Base-by-base conservation (phyloP, 129 eudicot genomes). In the Tagetes patula region DNA sequence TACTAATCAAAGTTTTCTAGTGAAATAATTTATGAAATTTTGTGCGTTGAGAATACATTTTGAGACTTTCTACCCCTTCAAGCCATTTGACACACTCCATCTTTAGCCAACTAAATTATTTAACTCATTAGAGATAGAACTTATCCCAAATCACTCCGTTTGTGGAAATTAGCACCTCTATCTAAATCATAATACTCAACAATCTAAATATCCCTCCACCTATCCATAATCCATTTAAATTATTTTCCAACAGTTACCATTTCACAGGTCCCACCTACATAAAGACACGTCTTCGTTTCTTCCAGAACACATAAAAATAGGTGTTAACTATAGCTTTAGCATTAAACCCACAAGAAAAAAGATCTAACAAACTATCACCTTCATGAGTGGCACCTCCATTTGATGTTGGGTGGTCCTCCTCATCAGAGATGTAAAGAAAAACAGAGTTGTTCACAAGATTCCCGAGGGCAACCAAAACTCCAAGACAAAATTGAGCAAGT, bases 401-500 rank as follows among this genome's bases (percentile, higher is more conserved):
- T 41, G 77, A 13, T 2, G 76, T 50, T 43, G 45, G 73, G 46
- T 50, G 75, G 53, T 70, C 85, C 69, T 63, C 82, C 69, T 63
- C 79, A 59, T 81, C 85, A 32, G 85, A 77, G 65, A 81, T 59
- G 74, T 77, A 84, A 14, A 77, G 41, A 42, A 81, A 84, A 48
- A 84, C 88, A 34, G 88, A 84, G 56, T 76, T 84, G 70, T 67
- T 84, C 39, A 84, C 88, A 60, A 84, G 85, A 81, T 77, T 81
- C 13, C 85, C 83, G 7, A 84, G 68, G 6, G 85, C 88, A 42
- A 84, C 85, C 60, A 84, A 81, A 74, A 84, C 76, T n/a, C 83
- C 88, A 14, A 84, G 85, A 78, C 85, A 78, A 71, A 77, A 84
- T 30, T 84, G 88, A 40, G 88, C 85, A 34, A 84, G 88, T 49